Evolutionary conservation across 257 asterid genomes (phyloP), one percentile per base, ranked within the genome.

Genomic region (Misopates orontium): DNA sequence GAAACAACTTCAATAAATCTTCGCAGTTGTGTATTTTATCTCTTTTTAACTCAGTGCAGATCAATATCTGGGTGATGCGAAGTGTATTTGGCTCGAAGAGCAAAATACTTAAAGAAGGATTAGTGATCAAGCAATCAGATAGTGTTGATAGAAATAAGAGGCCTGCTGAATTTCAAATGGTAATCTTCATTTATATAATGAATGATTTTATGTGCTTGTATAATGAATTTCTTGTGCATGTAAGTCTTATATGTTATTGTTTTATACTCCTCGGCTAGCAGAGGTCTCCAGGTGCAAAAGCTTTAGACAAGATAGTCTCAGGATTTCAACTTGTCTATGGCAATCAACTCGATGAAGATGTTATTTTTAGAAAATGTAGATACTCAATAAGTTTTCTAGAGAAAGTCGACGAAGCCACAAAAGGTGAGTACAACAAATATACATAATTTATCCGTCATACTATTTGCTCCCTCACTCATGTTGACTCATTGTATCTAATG

Each of bases 31-130:
- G 31, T 53, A 44, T 32, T 16, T 60, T 61, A 1, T n/a, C 19
- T 54, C 54, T 39, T 63, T 31, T 71, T 44, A 71, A 45, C 36
- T 28, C 36, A 28, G 60, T 73, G 19, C 84, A 94, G 99, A 85
- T 94, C 56, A 73, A 58, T 40, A 94, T 94, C 54, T 94, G 99
- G 99, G 99, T 90, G 64, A 96, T 90, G 69, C 83, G 97, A 60
- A 94, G 90, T 78, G 99, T 94, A 56, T 94, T 94, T 76, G 97
- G 97, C 71, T 88, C 99, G 39, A 84, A 95, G 62, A 95, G 97
- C 56, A 96, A 85, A 72, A 67, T 85, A 77, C 95, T 94, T 14
- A 94, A 88, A 87, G 92, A 87, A 80, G 97, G 86, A 84, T 82
- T 88, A 53, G 78, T 68, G 23, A 82, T 83, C 67, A 84, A 80